Base-by-base conservation (phyloP, 176 grass and related monocot species). In the Zoysia japonica region DNA sequence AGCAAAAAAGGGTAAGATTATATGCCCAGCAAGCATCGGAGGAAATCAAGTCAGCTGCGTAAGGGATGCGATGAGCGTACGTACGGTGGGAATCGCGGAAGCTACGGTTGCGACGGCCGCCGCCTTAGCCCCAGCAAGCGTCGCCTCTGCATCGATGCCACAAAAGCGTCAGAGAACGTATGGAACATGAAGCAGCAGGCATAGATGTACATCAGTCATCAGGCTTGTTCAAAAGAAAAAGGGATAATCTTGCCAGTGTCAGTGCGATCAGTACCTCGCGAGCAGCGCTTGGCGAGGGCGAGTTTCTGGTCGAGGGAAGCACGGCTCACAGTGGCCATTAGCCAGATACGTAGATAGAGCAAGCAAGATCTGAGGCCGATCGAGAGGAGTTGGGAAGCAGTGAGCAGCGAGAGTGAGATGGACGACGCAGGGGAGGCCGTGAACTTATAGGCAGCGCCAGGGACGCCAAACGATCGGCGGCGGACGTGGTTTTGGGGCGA, bases 241-340 rank as follows among this genome's bases (percentile, higher is more conserved):
- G 28, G 28, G 28, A 28, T 28, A 28, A 28, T 28, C 28, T 28
- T 28, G 28, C 28, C 28, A 28, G 28, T 28, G 28, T 28, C 28
- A 28, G 28, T 28, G 28, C 28, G 28, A 28, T 28, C 28, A 28
- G 3, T 85, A 97, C 93, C 93, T 59, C 54, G 81, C 0, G 93
- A 93, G 77, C 88, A 97, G 36, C 81, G 86, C 15, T 91, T 97
- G 40, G 90, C 93, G 54, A 91, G 62, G 71, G 90, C 88, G 5
- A 93, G 80, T 65, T 86, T 91, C 70, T 93, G 86, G 56, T 97
- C 93, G 7, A 97, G 85, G 28, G 82, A 85, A 12, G 86, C 86
- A 16, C 71, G 55, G 44, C 38, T 90, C 16, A 90, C 93, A 7
- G 83, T 82, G 3, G 61, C 43, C 90, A 92, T 92, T 28, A 17